phyloP scores from a whole-genome alignment of 2,329 filamentous ascomycete genomes.

The Madurella mycetomatis region DNA sequence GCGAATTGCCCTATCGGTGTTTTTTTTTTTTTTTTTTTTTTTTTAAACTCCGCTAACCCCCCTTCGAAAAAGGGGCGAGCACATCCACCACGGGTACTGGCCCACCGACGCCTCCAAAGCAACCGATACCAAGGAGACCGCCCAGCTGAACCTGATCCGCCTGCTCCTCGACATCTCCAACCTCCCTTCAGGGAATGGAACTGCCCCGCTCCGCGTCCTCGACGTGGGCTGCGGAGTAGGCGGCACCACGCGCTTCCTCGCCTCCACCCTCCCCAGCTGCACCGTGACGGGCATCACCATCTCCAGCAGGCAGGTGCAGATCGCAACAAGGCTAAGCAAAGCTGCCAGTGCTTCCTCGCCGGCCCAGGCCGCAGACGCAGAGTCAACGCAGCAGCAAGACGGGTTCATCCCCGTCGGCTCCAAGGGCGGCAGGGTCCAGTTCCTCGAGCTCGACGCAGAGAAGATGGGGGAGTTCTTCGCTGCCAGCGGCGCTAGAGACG shows the following conservation, averaged over 20 bases:
- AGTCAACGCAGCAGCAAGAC: background rate
- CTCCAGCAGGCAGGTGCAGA: conserved; percentile 54
- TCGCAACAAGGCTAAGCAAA: conserved; percentile 48
- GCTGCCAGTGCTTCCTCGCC: conserved; percentile 6
- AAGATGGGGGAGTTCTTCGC: conserved; percentile 52
- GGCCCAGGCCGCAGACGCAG: background rate
- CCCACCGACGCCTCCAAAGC: conserved; percentile 41
- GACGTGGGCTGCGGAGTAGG: conserved; percentile 60
- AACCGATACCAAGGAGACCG: conserved; percentile 52
- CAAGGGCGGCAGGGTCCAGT: conserved; percentile 42
- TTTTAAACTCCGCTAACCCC: background rate
- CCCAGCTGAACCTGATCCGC: conserved; percentile 54
- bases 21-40: too few relatives aligned
- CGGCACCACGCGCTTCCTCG: conserved; percentile 54
- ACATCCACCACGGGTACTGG: conserved; percentile 62
- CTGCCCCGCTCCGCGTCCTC: conserved; percentile 37
- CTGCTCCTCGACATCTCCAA: conserved; percentile 48
- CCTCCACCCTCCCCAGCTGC: conserved; percentile 43
- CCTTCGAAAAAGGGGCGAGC: conserved; percentile 47
- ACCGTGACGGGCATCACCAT: conserved; percentile 58
- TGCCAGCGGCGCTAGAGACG: background rate
- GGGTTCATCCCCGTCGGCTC: conserved; percentile 37
- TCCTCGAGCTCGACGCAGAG: conserved; percentile 58
- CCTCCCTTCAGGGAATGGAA: conserved; percentile 22
- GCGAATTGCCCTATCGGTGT: too few relatives aligned